Percentiles rank a stretch among this genome's conserved stretches.
phyloP scores from a whole-genome alignment of 495 filamentous ascomycete genomes.

The Neurospora terricola region DNA sequence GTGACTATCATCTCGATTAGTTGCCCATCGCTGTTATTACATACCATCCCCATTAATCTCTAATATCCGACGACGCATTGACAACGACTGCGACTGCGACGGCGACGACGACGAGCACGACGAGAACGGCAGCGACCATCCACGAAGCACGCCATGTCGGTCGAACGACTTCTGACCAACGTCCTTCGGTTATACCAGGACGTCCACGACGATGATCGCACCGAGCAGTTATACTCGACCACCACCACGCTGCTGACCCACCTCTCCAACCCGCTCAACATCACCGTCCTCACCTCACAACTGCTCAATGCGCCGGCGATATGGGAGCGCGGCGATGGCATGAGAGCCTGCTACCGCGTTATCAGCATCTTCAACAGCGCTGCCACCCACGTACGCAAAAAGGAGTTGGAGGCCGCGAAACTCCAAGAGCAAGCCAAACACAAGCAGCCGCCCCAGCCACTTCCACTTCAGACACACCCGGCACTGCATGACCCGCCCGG shows the following conservation, averaged over 20 bases:
- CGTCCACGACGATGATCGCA: conserved; percentile 37
- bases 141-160: conserved; percentile 27
- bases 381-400: conserved; percentile 51
- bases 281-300: conserved; percentile 84
- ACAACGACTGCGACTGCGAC: not conserved
- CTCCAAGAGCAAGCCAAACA: not conserved
- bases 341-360: conserved; percentile 63
- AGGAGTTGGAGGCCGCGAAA: conserved; percentile 45
- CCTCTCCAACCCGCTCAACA: conserved; percentile 81
- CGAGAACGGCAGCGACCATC: not conserved
- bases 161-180: conserved; percentile 40
- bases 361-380: conserved; percentile 86
- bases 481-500: not conserved
- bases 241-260: conserved; percentile 73
- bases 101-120: not conserved
- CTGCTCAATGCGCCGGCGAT: conserved; percentile 77
- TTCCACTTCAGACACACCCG: not conserved
- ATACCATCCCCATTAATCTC: not conserved
- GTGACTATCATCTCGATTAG: not conserved
- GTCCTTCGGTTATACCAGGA: conserved; percentile 42
- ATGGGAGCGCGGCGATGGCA: conserved; percentile 57
- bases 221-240: conserved; percentile 58
- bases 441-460: conserved; percentile 6
- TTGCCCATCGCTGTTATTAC: not conserved
- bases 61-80: not conserved